Evolutionary conservation across 257 asterid genomes (phyloP), one percentile per base, ranked within the genome.

Genomic region (Capsicum rhomboideum): DNA sequence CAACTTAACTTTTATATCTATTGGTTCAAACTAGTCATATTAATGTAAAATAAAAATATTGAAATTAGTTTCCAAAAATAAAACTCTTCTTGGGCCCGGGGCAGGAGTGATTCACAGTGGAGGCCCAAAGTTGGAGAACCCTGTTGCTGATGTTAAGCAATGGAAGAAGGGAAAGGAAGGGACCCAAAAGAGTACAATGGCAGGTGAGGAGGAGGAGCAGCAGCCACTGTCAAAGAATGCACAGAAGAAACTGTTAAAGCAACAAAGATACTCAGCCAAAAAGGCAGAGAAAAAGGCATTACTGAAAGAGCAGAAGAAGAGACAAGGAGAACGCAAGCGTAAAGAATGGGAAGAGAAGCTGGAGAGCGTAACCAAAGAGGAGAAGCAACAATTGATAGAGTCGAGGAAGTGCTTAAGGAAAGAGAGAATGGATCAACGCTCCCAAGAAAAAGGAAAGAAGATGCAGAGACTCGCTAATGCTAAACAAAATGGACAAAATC

Each of bases 241-340:
- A 4, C 95, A 88, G 86, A 96, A 94, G 89, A 91, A 87, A 86
- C 90, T 93, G 79, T 87, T 91, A 55, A 96, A 92, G 94, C 98
- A 94, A 82, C 95, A 93, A 85, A 71, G 91, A 5, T 94, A 83
- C 89, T 95, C 92, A 88, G 95, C 92, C 72, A 96, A 90, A 92
- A 96, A 96, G 86, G 97, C 92, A 31, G 96, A 91, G 92, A 94
- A 93, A 86, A 96, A 94, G 87, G 97, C 97, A 20, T 85, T 79
- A 78, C 29, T 67, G 83, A 94, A 94, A 90, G 97, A 91, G 83
- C 91, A 91, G 66, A 96, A 93, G 88, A 90, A 87, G 91, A 88
- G 82, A 75, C 97, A 91, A 87, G 94, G 86, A 26, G 98, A 96
- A 88, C 92, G 97, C 81, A 93, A 93, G 92, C 87, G 94, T 52